phyloP scores from a whole-genome alignment of 371 early-diverging fungal species.

The Actinomortierella ambigua region DNA sequence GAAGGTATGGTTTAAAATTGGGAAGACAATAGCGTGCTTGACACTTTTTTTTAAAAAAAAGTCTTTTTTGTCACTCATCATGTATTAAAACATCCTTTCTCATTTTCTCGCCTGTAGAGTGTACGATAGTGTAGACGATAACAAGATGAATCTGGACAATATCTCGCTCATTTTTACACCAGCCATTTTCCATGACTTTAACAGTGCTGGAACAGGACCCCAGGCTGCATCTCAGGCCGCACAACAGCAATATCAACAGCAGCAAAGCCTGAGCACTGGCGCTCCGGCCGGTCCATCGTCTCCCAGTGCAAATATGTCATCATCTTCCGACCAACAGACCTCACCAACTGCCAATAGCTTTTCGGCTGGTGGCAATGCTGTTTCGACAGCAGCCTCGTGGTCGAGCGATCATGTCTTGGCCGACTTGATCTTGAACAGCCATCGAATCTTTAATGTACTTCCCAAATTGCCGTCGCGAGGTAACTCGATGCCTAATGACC shows the following conservation, averaged over 20 bases:
- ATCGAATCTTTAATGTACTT: slow-evolving; percentile 31
- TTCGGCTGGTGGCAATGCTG: slow-evolving; percentile 9
- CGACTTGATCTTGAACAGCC: slow-evolving; percentile 36
- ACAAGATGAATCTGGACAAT: slow-evolving; percentile 66
- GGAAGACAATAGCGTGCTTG: no score
- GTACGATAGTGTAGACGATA: slow-evolving; percentile 48
- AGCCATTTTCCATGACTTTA: slow-evolving; percentile 65
- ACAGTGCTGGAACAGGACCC: slow-evolving; percentile 45
- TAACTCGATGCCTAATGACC: slow-evolving; percentile 10
- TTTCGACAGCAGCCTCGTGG: slow-evolving; percentile 42
- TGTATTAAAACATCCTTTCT: not conserved
- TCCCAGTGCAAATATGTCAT: no score
- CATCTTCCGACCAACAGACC: no score
- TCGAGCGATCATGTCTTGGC: slow-evolving; percentile 34
- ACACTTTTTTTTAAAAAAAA: not conserved
- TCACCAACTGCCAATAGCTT: no score
- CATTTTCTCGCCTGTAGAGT: slow-evolving; percentile 37
- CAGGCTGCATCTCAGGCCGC: not conserved
- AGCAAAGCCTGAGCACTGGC: not conserved
- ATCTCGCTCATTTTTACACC: slow-evolving; percentile 64
- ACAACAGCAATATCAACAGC: not conserved
- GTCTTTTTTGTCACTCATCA: not conserved
- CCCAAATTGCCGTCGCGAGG: slow-evolving; percentile 27
- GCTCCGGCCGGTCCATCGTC: not conserved
- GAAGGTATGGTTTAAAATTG: no score